Conservation (phyloP, 768 basidiomycete species). For the Leccinellum rugosiceps region DNA sequence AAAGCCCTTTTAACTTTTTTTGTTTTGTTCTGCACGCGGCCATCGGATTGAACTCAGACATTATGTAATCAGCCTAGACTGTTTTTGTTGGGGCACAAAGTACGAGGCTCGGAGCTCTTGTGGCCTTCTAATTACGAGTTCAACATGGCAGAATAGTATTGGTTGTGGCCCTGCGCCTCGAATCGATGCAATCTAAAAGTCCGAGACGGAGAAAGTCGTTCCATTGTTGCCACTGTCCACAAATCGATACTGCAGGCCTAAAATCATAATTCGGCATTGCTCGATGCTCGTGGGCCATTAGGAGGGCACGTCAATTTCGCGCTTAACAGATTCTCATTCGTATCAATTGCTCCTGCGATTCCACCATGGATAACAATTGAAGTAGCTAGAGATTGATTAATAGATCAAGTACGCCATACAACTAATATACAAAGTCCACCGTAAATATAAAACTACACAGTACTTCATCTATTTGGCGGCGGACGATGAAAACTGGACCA, state of each 20-base stretch:
- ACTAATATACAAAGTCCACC: slow-evolving; percentile 28
- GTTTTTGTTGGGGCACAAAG: neutral
- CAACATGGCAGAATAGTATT: neutral
- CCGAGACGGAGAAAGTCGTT: neutral
- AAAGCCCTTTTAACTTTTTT: neutral
- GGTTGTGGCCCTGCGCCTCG: neutral
- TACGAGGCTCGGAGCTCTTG: neutral
- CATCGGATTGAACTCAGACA: neutral
- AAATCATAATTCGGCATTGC: neutral
- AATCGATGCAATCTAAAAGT: neutral
- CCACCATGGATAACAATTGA: neutral
- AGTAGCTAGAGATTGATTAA: slow-evolving; percentile 21
- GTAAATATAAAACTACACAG: slow-evolving; percentile 17
- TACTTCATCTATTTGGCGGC: slow-evolving; percentile 36
- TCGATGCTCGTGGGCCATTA: neutral
- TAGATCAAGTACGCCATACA: slow-evolving; percentile 29
- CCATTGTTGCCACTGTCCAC: neutral
- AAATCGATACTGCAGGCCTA: neutral
- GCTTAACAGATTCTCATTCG: neutral
- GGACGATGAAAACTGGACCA: slow-evolving; percentile 41
- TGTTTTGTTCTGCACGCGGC: neutral
- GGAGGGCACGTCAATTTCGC: neutral
- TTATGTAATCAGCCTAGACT: neutral
- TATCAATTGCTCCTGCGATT: neutral
- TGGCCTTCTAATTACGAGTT: neutral